Evolutionary conservation across 345 rosid species (phyloP), one percentile per base, ranked within the genome.

Genomic region (Moricandia arvensis): DNA sequence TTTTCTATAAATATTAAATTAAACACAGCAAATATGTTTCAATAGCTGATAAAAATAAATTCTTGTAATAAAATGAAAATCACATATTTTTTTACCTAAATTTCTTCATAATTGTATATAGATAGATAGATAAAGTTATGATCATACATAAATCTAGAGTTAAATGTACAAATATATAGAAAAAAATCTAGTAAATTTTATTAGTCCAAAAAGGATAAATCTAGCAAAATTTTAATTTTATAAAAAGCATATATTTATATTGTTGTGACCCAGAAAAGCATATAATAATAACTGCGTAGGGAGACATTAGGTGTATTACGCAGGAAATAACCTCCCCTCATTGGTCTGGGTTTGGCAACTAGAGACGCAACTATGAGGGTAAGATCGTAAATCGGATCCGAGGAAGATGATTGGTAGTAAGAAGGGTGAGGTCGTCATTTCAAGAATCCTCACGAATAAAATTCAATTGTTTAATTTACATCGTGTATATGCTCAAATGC

Each of bases 281-380:
- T 41, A 57, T 0, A 7, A 54, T 10, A 27, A 21, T 21, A 21
- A 60, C 2, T 8, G 26, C 53, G 21, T 15, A 62, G 16, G 57
- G 55, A 53, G 63, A 54, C n/a, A 51, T 26, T 64, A 24, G 64
- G 64, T 54, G n/a, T 2, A 58, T 30, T 11, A 49, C 73, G 29
- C 15, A 60, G 69, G 30, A 18, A 68, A 61, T 37, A 70, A 63
- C 38, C n/a, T 5, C 12, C 12, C 31, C 15, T 63, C 67, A 77
- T 70, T 77, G 71, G 60, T 34, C 38, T 30, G 10, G 24, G 66
- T 63, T 18, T 5, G 68, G n/a, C 80, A 49, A 77, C 16, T 47
- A 16, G 54, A 57, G 68, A 71, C 63, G 76, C 80, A 71, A 77
- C 72, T 77, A 45, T 31, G 0, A 71, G 80, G 80, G 0, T 51